Percentiles rank a stretch among this genome's conserved stretches.
Evolutionary conservation across 2,329 filamentous ascomycete genomes (phyloP).

Genomic region (Xylaria sp.): DNA sequence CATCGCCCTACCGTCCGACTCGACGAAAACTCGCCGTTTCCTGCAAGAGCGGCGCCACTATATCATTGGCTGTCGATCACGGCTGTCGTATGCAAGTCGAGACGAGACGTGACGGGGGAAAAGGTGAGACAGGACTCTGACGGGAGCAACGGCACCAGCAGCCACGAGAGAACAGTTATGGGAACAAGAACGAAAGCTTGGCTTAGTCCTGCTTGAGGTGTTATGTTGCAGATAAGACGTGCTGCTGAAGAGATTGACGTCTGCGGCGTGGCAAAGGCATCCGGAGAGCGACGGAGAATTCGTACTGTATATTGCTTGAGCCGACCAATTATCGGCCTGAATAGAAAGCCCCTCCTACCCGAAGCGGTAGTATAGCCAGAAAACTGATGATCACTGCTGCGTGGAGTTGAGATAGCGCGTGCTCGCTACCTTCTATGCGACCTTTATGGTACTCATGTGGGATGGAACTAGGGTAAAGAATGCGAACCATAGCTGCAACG

Average conservation of each 20-base stretch:
- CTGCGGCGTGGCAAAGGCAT: not conserved
- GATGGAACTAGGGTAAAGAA: conserved; percentile 16
- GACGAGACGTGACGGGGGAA: not conserved
- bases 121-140: not conserved
- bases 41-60: conserved; percentile 32
- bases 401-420: conserved; percentile 11
- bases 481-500: conserved; percentile 1
- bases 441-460: conserved; percentile 12
- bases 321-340: conserved; percentile 26
- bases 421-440: conserved; percentile 16
- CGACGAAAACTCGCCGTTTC: conserved; percentile 13
- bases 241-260: conserved; percentile 13
- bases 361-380: conserved; percentile 26
- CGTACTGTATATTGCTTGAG: not conserved
- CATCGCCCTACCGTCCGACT: not conserved
- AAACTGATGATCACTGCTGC: conserved; percentile 5
- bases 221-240: conserved; percentile 13
- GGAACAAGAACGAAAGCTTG: not conserved
- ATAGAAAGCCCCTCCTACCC: conserved; percentile 31
- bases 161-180: not conserved
- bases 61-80: conserved; percentile 27
- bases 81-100: not conserved
- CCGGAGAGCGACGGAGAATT: conserved; percentile 20
- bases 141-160: too few relatives aligned
- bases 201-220: not conserved